A percentile compares a stretch with the other conserved stretches of the same genome.
Conservation (phyloP, 2,329 filamentous ascomycete species). For the Boeremia lycopersici region DNA sequence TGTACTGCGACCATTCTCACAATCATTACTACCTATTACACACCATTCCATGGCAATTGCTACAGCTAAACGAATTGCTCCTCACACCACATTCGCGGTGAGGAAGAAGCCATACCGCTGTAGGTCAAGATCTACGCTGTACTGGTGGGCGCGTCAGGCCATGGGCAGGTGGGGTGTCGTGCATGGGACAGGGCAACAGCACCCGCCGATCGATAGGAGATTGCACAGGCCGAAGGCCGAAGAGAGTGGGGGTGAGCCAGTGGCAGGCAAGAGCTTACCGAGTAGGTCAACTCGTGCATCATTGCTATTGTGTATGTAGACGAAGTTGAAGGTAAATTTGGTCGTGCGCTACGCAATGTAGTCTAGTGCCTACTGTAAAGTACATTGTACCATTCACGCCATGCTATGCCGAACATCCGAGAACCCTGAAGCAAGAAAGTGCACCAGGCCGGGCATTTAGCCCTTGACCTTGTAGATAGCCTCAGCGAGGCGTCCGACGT, state of each 20-base stretch:
- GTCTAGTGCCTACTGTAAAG: slow-evolving; percentile 17
- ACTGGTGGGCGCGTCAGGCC: slow-evolving; percentile 2
- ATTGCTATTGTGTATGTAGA: neutral
- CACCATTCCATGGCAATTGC: neutral
- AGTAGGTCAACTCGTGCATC: too few relatives aligned
- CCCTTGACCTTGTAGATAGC: slow-evolving; percentile 84
- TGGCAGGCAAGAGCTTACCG: neutral
- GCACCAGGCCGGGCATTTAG: slow-evolving; percentile 32
- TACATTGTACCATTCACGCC: slow-evolving; percentile 31
- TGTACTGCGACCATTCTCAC: neutral
- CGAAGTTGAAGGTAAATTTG: slow-evolving; percentile 6
- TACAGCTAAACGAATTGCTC: neutral
- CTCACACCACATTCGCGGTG: neutral
- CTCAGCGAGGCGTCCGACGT: slow-evolving; percentile 80
- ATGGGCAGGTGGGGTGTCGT: slow-evolving; percentile 3
- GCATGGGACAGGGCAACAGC: neutral
- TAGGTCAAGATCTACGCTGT: slow-evolving; percentile 20
- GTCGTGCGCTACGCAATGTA: slow-evolving; percentile 11
- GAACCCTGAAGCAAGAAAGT: slow-evolving; percentile 10
- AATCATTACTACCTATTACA: too few relatives aligned
- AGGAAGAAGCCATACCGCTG: slow-evolving; percentile 14
- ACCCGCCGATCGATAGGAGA: slow-evolving; percentile 1
- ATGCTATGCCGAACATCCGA: slow-evolving; percentile 23
- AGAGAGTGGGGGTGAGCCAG: neutral
- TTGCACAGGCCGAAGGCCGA: neutral